Base-by-base conservation (phyloP, 352 stramenopile species). In the Thraustochytrium striatum region DNA sequence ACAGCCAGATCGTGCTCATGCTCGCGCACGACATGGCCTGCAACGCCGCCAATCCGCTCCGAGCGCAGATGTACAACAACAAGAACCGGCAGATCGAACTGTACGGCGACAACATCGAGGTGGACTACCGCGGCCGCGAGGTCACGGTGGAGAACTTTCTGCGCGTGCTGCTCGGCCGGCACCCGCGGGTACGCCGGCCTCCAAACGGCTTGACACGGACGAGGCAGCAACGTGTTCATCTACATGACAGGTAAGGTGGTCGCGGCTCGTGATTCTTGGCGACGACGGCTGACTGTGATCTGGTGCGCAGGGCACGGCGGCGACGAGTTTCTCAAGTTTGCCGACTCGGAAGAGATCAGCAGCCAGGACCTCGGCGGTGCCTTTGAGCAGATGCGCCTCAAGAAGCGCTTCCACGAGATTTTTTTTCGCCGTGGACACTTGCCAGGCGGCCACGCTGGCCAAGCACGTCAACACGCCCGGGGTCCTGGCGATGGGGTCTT, bases 341-440 rank as follows among this genome's bases (percentile, higher is more conserved):
- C 98, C 87, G 95, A 98, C 84, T 91, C 90, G 58, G 94, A 98
- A 87, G 96, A 98, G 85, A 86, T 98, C 57, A 98, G 91, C 57
- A 94, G 92, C 50, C 86, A 97, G 69, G 93, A 98, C 83, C 90
- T 98, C 39, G 88, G 91, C 38, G 88, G 93, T 52, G 89, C 91
- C 2, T 93, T 98, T 72, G 87, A 96, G 68, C 89, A 97, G 83
- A 97, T 98, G 94, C 86, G 96, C 79, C 85, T 94, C 39, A 92
- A 95, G 82, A 93, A 93, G 69, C 86, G 89, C 55, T 98, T 96
- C 85, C 91, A 96, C 41, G 87, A 97, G 81, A 91, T 98, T 28
- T 93, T 98, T 61, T n/a, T 97, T 98, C 82, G 95, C 98, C 84
- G 92, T 97, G n/a, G 94, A 98, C 88, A 98, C 94, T 5, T 98